Conservation (phyloP, 768 basidiomycete species). For the Trametes villosa region DNA sequence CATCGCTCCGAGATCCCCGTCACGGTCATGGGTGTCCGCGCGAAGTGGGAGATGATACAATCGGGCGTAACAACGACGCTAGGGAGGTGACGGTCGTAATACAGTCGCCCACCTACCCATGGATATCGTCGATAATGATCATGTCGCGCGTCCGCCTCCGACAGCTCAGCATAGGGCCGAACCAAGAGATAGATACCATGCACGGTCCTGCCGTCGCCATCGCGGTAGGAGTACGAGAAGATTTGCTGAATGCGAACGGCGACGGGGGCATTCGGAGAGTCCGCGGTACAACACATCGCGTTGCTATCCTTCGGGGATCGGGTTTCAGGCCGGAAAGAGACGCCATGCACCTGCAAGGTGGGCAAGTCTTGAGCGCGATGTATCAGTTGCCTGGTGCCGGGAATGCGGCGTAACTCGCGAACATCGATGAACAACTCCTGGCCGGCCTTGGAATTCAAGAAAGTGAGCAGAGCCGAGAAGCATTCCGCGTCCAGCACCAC, state of each 20-base stretch:
- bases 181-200: neutral
- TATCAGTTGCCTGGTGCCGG: neutral
- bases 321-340: neutral
- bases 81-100: neutral
- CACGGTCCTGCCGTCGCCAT: neutral
- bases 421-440: neutral
- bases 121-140: neutral
- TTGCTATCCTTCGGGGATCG: neutral
- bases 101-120: neutral
- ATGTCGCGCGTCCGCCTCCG: neutral
- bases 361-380: neutral
- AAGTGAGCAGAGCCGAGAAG: neutral
- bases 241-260: neutral
- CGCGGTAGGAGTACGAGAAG: neutral
- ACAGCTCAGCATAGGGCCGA: neutral
- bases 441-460: neutral
- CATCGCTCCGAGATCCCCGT: neutral
- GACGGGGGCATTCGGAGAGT: neutral
- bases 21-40: neutral
- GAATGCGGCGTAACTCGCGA: neutral
- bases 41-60: conserved; percentile 4
- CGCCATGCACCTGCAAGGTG: neutral
- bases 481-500: neutral
- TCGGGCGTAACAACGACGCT: neutral
- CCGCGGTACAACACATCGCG: neutral